These are phyloP conservation scores for Vachellia collinsii DNA, from an alignment of 306 rosid genomes.

Conservation along the genomic window DNA sequence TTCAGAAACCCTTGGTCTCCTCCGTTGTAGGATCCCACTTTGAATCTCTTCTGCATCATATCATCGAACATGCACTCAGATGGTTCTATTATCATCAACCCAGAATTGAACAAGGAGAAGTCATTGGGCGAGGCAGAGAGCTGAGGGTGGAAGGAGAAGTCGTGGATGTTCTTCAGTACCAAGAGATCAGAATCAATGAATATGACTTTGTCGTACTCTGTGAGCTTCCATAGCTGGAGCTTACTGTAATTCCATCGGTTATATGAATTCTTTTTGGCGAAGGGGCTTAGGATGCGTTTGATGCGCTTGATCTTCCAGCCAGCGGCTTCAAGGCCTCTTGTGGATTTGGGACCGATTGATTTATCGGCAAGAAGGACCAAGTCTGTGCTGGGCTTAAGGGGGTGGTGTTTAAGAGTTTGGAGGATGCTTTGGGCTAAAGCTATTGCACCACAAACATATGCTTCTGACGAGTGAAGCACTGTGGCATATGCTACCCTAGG, in stretches of 20 bases:
- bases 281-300: conserved; percentile 58
- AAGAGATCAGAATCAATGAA: conserved; percentile 69
- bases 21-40: conserved; percentile 59
- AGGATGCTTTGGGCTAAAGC: conserved; percentile 74
- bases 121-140: conserved; percentile 60
- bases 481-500: conserved; percentile 62
- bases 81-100: conserved; percentile 70
- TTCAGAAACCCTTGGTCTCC: conserved; percentile 81
- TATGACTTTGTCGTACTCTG: conserved; percentile 53
- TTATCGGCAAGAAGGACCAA: conserved; percentile 69
- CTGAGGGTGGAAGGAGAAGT: conserved; percentile 49
- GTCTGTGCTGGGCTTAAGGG: conserved; percentile 45
- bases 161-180: conserved; percentile 49
- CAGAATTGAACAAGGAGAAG: conserved; percentile 58
- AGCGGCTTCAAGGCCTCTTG: conserved; percentile 47
- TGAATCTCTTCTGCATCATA: conserved; percentile 43
- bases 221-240: conserved; percentile 65
- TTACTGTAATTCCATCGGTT: conserved; percentile 87
- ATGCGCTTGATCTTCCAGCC: conserved; percentile 63
- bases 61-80: conserved; percentile 59
- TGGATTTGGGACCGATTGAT: conserved; percentile 53
- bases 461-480: conserved; percentile 75
- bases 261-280: conserved; percentile 51
- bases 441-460: conserved; percentile 78
- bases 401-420: conserved; percentile 46